Percentiles rank a stretch among this genome's conserved stretches.
These are phyloP conservation scores for Russula compacta DNA, from an alignment of 768 basidiomycete species.

Conservation along the genomic window DNA sequence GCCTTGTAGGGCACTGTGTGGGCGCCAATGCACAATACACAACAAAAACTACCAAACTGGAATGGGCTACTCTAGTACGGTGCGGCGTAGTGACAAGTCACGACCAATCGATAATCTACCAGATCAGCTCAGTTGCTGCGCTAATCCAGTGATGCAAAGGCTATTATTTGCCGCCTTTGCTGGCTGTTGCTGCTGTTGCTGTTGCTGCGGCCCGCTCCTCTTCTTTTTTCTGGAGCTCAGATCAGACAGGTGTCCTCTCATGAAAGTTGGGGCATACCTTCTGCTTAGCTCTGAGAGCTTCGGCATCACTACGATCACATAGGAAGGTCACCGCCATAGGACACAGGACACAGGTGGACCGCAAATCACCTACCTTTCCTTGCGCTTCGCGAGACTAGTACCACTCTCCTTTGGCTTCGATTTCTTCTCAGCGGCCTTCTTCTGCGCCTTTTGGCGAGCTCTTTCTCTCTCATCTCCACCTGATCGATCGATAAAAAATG, in stretches of 20 bases:
- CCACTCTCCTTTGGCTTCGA: constrained; percentile 65
- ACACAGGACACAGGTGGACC: constrained; percentile 1
- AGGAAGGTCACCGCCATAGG: constrained; percentile 23
- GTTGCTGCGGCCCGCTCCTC: constrained; percentile 23
- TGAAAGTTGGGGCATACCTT: constrained; percentile 40
- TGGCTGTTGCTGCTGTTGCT: background rate
- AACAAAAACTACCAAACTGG: background rate
- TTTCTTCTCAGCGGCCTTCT: constrained; percentile 52
- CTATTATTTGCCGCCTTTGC: constrained; percentile 24
- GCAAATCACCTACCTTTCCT: constrained; percentile 53
- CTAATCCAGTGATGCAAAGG: background rate
- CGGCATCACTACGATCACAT: constrained; percentile 53
- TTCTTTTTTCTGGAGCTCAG: constrained; percentile 26
- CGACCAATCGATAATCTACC: constrained; percentile 9
- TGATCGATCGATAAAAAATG: constrained; percentile 24
- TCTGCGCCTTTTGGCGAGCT: constrained; percentile 65
- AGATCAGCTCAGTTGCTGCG: constrained; percentile 18
- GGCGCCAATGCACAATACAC: background rate
- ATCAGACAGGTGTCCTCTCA: background rate
- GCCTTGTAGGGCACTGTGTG: background rate
- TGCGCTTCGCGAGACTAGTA: constrained; percentile 51
- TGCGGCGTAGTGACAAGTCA: constrained; percentile 5
- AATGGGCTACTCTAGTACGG: background rate
- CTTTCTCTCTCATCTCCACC: constrained; percentile 78
- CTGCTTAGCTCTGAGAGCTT: constrained; percentile 66